Conservation (phyloP, 345 rosid species). For the Dovyalis caffra region DNA sequence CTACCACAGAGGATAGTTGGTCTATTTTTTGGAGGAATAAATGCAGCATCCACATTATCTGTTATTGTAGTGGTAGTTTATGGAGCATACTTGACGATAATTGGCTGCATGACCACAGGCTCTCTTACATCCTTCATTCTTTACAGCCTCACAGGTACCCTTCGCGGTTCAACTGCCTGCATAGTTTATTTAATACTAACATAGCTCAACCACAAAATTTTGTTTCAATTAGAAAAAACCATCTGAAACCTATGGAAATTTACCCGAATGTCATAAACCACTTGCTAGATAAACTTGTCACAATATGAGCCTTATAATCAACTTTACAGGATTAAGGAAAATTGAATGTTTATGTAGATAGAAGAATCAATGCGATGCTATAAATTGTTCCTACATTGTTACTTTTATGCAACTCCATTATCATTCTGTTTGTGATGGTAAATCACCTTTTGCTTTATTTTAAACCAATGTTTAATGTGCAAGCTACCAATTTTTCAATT, state of each 20-base stretch:
- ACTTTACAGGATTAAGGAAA: not conserved
- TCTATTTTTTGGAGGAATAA: slow-evolving; percentile 79
- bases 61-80: slow-evolving; percentile 77
- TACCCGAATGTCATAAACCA: not conserved
- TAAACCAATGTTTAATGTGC: not conserved
- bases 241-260: too few species aligned
- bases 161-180: slow-evolving; percentile 3
- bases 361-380: not conserved
- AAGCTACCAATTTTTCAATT: not conserved
- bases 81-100: slow-evolving; percentile 86
- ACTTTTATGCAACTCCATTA: not conserved
- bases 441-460: not conserved
- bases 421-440: not conserved
- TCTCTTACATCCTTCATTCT: slow-evolving; percentile 95
- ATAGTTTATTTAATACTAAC: not conserved
- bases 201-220: not conserved
- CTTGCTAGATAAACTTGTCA: not conserved
- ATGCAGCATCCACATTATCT: slow-evolving; percentile 80
- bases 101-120: slow-evolving; percentile 79
- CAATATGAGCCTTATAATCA: not conserved
- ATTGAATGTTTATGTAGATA: not conserved
- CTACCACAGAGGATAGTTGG: slow-evolving; percentile 56
- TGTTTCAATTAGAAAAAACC: not conserved
- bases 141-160: slow-evolving; percentile 87
- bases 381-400: not conserved